These are phyloP conservation scores for Magnusiomyces fungicola DNA, from an alignment of 1,139 yeast species.

Conservation along the genomic window DNA sequence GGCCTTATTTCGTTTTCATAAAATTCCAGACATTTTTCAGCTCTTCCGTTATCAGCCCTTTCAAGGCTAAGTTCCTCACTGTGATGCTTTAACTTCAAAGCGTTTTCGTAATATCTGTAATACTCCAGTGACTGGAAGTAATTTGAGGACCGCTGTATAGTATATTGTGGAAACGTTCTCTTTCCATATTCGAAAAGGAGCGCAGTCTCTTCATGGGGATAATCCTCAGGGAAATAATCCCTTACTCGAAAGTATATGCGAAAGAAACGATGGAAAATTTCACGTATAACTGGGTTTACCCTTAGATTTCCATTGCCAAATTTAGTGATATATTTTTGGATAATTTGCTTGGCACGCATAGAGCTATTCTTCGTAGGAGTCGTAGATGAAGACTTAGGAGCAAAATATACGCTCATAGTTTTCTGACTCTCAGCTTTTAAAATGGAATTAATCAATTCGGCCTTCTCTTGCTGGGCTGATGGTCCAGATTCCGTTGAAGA, in stretches of 20 bases:
- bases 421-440: too few relatives aligned
- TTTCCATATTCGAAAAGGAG: constrained; percentile 16
- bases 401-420: too few relatives aligned
- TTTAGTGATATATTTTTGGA: too few relatives aligned
- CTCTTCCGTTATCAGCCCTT: constrained; percentile 15
- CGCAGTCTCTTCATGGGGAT: constrained; percentile 12
- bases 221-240: not conserved
- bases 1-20: not conserved
- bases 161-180: constrained; percentile 17
- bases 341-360: too few relatives aligned
- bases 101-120: constrained; percentile 11
- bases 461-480: too few relatives aligned
- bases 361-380: too few relatives aligned
- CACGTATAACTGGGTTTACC: not conserved
- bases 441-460: too few relatives aligned
- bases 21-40: constrained; percentile 4
- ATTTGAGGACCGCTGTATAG: constrained; percentile 8
- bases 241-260: not conserved
- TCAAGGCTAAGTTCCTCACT: constrained; percentile 5
- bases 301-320: too few relatives aligned
- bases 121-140: constrained; percentile 16
- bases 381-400: too few relatives aligned
- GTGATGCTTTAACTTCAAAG: constrained; percentile 7
- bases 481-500: too few relatives aligned
- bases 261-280: not conserved